Percentiles rank a stretch among this genome's conserved stretches.
phyloP scores from a whole-genome alignment of 305 asterid genomes.

The Rubia tinctorum region DNA sequence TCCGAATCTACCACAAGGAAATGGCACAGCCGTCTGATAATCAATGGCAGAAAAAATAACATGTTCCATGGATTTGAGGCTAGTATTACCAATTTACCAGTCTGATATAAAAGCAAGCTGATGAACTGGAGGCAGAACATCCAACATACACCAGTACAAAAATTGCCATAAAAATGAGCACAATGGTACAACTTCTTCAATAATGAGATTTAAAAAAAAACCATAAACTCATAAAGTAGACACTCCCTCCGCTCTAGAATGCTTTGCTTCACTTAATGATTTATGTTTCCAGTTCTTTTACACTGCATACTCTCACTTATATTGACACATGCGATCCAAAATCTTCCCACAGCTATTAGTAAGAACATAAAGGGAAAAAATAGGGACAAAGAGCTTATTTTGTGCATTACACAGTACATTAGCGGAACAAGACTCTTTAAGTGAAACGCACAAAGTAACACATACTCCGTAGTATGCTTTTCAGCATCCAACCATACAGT shows the following conservation, averaged over 20 bases:
- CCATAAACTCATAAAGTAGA: background rate
- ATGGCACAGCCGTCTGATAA: background rate
- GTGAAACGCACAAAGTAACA: background rate
- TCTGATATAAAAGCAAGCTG: background rate
- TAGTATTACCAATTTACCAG: background rate
- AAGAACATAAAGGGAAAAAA: background rate
- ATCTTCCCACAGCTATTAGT: background rate
- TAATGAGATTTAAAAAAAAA: background rate
- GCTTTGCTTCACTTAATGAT: background rate
- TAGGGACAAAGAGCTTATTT: too few species aligned
- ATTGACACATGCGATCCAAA: background rate
- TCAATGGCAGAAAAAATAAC: background rate
- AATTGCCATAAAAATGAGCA: background rate
- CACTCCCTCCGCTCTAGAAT: background rate
- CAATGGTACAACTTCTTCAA: background rate
- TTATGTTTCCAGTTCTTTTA: background rate
- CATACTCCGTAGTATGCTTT: background rate
- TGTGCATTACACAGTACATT: background rate
- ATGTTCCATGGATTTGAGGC: background rate
- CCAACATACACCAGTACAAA: background rate
- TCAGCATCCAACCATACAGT: background rate
- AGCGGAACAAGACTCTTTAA: background rate
- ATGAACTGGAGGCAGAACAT: background rate
- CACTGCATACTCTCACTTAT: background rate
- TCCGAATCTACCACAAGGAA: background rate